phyloP scores from a whole-genome alignment of 768 basidiomycete species.

The Rhodotorula sphaerocarpa region DNA sequence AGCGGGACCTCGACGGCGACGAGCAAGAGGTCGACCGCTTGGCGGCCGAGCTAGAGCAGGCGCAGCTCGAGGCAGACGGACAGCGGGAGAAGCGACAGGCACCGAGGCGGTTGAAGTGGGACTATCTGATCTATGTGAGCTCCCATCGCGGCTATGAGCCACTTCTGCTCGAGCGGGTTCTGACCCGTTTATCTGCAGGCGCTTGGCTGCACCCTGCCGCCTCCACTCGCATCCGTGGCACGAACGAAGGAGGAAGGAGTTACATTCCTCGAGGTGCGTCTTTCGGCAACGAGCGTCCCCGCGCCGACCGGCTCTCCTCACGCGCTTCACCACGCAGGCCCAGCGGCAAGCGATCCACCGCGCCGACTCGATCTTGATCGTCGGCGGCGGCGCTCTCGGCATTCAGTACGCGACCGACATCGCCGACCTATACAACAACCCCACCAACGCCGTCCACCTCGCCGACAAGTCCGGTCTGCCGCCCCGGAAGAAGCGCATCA shows the following conservation, averaged over 20 bases:
- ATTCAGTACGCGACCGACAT: conserved; percentile 40
- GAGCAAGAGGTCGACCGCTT: conserved; percentile 9
- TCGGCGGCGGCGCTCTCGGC: conserved; percentile 39
- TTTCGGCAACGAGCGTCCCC: neutral
- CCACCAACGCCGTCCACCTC: conserved; percentile 10
- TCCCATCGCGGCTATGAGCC: too few relatives aligned
- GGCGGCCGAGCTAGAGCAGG: conserved; percentile 20
- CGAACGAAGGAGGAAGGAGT: conserved; percentile 33
- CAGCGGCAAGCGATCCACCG: conserved; percentile 20
- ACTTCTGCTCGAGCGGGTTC: too few relatives aligned
- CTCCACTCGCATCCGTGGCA: conserved; percentile 22
- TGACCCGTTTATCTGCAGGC: conserved; percentile 20
- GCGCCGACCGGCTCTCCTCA: neutral
- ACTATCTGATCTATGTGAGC: conserved; percentile 37
- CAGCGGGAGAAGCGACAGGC: conserved; percentile 8
- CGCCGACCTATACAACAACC: conserved; percentile 34
- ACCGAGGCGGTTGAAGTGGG: conserved; percentile 24
- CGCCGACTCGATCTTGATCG: conserved; percentile 33
- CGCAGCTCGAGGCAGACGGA: neutral
- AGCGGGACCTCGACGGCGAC: conserved; percentile 23
- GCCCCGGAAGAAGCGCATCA: conserved; percentile 34
- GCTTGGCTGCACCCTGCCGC: conserved; percentile 38
- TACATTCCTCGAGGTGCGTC: conserved; percentile 25
- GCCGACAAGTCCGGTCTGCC: neutral
- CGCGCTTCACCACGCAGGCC: neutral